Base-by-base conservation (phyloP, 441 rosid genomes). In the Bruguiera hainesii region DNA sequence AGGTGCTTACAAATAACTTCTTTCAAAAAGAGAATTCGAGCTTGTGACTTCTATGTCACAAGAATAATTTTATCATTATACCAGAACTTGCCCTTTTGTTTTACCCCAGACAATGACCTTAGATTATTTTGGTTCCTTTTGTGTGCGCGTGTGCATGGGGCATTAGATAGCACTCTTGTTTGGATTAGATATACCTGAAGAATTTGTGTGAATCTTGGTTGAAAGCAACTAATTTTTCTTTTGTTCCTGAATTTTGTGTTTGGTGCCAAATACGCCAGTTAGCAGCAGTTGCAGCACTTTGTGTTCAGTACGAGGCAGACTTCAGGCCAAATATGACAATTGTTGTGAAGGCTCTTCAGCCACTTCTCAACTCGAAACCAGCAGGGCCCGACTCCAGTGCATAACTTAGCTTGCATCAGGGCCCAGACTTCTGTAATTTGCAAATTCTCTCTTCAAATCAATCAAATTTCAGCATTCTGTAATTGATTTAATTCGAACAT, bases 251-350 rank as follows among this genome's bases (percentile, higher is more conserved):
- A 35, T 55, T 37, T 55, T 23, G 50, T 35, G 37, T 13, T n/a
- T 60, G 26, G 65, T 33, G 19, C 25, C 56, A 29, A 50, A 3
- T 62, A 33, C 16, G 11, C 52, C 90, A 94, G 98, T 77, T 94
- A 67, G 98, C 96, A 60, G 98, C 98, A 15, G 98, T 94, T 29
- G 98, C 98, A 48, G 98, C 98, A 16, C 89, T 94, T 33, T 94
- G 98, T 76, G 98, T 94, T 50, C 98, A 94, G 65, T 94, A 94
- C 10, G 98, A 94, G 76, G 98, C 97, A 30, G 97, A 94, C 31
- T 94, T 94, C 70, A 74, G 98, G 73, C 98, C 98, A 21, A 94
- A 94, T 84, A 94, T 94, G 97, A 91, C 97, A 5, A 94, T 94
- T 26, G 98, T 94, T 4, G 97, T 91, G 57, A 94, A 94, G 79